These are phyloP conservation scores for Picocystis salinarum DNA, from an alignment of 139 green algal species.

Conservation along the genomic window DNA sequence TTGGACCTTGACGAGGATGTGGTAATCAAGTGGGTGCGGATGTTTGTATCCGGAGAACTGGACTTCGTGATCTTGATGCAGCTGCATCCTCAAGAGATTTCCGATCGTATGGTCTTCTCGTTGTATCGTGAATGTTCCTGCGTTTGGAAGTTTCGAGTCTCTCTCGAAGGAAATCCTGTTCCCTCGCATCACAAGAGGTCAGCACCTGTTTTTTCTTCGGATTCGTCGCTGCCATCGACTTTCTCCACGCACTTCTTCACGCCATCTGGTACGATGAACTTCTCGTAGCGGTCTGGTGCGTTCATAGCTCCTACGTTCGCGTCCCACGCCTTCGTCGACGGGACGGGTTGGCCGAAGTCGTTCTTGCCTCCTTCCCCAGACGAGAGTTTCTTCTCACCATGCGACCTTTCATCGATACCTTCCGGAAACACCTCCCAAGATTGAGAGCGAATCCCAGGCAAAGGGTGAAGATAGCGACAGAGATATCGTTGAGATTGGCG, in stretches of 20 bases:
- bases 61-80: constrained; percentile 42
- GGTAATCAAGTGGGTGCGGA: constrained; percentile 76
- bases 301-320: no score
- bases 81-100: constrained; percentile 69
- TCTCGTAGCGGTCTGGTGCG: constrained; percentile 66
- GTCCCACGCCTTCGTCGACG: no score
- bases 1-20: constrained; percentile 48
- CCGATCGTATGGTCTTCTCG: constrained; percentile 88
- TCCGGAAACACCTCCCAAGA: no score
- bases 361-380: no score
- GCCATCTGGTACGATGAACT: constrained; percentile 73
- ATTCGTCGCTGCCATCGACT: constrained; percentile 15
- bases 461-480: no score
- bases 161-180: constrained; percentile 42
- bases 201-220: constrained; percentile 13
- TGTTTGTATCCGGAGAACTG: constrained; percentile 86
- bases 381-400: no score
- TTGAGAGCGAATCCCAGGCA: no score
- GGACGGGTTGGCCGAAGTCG: no score
- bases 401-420: no score
- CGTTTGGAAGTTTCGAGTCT: constrained; percentile 73
- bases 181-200: neutral
- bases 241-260: constrained; percentile 39
- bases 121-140: constrained; percentile 62
- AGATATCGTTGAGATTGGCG: no score